Evolutionary conservation across 148 eudicot genomes (phyloP).

Genomic region (Pharnaceum exiguum): DNA sequence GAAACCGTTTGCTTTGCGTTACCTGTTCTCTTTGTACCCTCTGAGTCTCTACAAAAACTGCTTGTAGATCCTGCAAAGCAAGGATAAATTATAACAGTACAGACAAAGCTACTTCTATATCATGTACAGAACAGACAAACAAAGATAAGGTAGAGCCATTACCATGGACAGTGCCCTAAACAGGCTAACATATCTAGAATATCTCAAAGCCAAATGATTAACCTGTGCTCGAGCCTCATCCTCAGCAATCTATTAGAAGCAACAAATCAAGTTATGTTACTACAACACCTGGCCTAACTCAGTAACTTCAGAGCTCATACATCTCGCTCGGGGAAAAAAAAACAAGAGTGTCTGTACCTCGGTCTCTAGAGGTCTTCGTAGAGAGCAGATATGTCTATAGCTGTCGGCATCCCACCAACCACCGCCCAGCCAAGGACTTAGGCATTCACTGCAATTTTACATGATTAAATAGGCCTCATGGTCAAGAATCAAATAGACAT

Average conservation of each 20-base stretch:
- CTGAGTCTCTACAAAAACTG: neutral
- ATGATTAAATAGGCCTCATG: neutral
- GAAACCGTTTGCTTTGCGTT: neutral
- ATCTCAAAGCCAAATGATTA: too few relatives aligned
- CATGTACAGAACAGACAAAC: neutral
- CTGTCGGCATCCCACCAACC: constrained; percentile 2
- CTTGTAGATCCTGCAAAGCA: neutral
- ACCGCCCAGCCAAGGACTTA: constrained; percentile 6
- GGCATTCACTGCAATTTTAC: constrained; percentile 13
- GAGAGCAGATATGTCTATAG: constrained; percentile 9
- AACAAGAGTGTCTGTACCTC: neutral
- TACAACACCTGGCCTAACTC: neutral
- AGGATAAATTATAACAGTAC: neutral
- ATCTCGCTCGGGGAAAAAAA: neutral
- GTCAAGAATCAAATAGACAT: neutral
- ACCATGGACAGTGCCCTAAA: too few relatives aligned
- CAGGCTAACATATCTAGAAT: too few relatives aligned
- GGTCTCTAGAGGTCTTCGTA: neutral
- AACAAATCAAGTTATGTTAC: too few relatives aligned
- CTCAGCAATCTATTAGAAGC: too few relatives aligned
- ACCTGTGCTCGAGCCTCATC: too few relatives aligned
- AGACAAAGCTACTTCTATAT: too few relatives aligned
- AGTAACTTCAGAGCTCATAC: neutral
- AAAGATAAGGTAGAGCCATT: neutral
- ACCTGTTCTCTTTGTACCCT: neutral